Evolutionary conservation across 2,329 filamentous ascomycete genomes (phyloP).

Genomic region (Fusarium nodosum): DNA sequence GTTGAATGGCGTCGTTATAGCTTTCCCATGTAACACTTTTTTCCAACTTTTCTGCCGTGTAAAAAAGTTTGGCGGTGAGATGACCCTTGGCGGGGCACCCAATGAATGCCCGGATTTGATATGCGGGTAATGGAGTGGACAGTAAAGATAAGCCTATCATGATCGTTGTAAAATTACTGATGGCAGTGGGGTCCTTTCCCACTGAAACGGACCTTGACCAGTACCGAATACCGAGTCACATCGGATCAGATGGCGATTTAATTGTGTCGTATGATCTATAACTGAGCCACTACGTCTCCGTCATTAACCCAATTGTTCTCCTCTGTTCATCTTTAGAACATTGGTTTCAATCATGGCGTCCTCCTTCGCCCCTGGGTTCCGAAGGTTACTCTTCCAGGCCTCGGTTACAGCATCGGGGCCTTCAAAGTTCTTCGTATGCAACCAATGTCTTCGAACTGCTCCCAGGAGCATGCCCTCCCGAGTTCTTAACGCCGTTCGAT

Average conservation of each 20-base stretch:
- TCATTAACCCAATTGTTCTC: constrained; percentile 16
- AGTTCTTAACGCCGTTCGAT: constrained; percentile 58
- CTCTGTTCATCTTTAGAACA: constrained; percentile 20
- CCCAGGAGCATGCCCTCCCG: constrained; percentile 54
- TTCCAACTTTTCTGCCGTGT: constrained; percentile 49
- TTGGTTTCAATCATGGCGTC: constrained; percentile 57
- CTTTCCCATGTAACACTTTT: constrained; percentile 32
- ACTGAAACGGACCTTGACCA: constrained; percentile 23
- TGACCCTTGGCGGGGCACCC: constrained; percentile 48
- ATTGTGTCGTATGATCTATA: constrained; percentile 40
- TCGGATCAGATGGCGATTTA: constrained; percentile 41
- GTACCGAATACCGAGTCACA: constrained; percentile 43
- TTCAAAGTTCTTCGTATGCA: constrained; percentile 60
- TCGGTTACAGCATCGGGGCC: constrained; percentile 51
- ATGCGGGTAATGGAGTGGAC: constrained; percentile 19
- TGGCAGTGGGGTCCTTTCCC: constrained; percentile 25
- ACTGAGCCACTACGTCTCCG: constrained; percentile 27
- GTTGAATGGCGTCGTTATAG: not conserved
- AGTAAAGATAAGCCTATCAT: constrained; percentile 52
- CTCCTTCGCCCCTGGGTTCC: constrained; percentile 59
- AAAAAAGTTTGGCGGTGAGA: constrained; percentile 49
- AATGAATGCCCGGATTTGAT: not conserved
- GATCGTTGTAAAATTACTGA: constrained; percentile 42
- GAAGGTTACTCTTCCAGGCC: constrained; percentile 57
- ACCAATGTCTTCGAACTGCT: constrained; percentile 62